Evolutionary conservation across 2,329 filamentous ascomycete genomes (phyloP).

Genomic region (Botrytis byssoidea): DNA sequence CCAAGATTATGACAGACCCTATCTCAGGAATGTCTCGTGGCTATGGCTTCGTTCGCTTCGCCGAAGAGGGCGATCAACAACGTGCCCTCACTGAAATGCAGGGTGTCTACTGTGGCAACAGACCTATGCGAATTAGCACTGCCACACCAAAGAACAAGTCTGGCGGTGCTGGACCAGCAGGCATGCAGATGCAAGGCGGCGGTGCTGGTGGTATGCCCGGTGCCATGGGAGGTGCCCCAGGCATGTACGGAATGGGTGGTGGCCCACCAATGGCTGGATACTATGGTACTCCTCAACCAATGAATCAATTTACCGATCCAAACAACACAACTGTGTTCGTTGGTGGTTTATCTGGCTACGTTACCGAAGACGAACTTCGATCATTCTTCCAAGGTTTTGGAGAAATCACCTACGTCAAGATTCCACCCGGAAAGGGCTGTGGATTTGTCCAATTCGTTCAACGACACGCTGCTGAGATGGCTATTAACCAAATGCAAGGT

Average conservation of each 20-base stretch:
- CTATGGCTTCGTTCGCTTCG: conserved; percentile 97
- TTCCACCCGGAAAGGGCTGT: conserved; percentile 97
- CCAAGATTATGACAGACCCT: conserved; percentile 99
- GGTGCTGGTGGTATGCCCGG: conserved; percentile 45
- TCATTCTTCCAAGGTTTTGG: conserved; percentile 99
- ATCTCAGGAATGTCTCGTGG: conserved; percentile 97
- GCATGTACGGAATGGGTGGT: conserved; percentile 67
- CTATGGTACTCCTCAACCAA: conserved; percentile 70
- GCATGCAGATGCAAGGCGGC: conserved; percentile 47
- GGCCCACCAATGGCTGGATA: conserved; percentile 60
- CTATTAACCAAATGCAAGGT: conserved; percentile 99
- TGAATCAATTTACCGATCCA: conserved; percentile 99
- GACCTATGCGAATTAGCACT: conserved; percentile 97
- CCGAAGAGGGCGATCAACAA: conserved; percentile 93
- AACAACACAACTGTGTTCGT: conserved; percentile 99
- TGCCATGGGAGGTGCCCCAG: conserved; percentile 46
- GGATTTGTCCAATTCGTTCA: conserved; percentile 99
- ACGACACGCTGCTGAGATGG: conserved; percentile 98
- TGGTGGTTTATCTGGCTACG: conserved; percentile 92
- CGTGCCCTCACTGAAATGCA: conserved; percentile 97
- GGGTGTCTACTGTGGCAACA: conserved; percentile 97
- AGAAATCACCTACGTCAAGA: conserved; percentile 99
- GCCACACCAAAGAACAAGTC: conserved; percentile 92
- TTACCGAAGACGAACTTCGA: conserved; percentile 98
- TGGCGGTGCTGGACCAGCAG: conserved; percentile 51